Base-by-base conservation (phyloP, 306 rosid species). In the Lathyrus oleraceus region DNA sequence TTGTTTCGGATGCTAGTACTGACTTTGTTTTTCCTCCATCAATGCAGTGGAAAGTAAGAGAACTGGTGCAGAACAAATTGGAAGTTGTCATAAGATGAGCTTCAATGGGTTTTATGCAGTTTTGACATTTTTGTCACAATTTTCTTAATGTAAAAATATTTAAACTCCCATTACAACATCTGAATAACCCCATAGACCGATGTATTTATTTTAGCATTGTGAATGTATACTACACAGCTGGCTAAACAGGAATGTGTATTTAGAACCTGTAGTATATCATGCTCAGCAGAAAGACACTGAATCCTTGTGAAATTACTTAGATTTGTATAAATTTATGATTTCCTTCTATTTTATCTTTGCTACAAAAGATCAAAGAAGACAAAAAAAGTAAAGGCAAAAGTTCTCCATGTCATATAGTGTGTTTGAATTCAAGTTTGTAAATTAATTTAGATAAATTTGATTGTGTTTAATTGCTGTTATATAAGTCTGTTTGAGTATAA, bases 11-110 rank as follows among this genome's bases (percentile, higher is more conserved):
- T 58, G 42, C 54, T 38, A 25, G 2, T 25, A 25, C 52, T 57
- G 39, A 74, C 39, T 9, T 11, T 49, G 10, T 42, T n/a, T 19
- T 19, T 56, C 21, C 35, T n/a, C 4, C 42, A 42, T 72, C 52
- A 70, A 76, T 72, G 86, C 83, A 85, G 89, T 82, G 84, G 86
- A 79, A 82, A 70, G 89, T 85, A 62, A 79, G 89, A 71, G 85
- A 85, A 38, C 85, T 73, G 63, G 85, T 67, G 73, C 75, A 82
- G 77, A 77, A 6, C 77, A 85, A 76, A 76, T 43, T 85, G 70
- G 83, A 82, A 5, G 85, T 85, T 79, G 80, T 58, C 67, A 30
- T 85, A 1, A 71, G 89, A 79, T 85, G 81, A 85, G 70, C 42
- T 57, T 43, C 13, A 45, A 42, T 43, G 21, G 27, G 67, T 43